Conservation (phyloP, 345 rosid genomes). For the Pistacia atlantica region DNA sequence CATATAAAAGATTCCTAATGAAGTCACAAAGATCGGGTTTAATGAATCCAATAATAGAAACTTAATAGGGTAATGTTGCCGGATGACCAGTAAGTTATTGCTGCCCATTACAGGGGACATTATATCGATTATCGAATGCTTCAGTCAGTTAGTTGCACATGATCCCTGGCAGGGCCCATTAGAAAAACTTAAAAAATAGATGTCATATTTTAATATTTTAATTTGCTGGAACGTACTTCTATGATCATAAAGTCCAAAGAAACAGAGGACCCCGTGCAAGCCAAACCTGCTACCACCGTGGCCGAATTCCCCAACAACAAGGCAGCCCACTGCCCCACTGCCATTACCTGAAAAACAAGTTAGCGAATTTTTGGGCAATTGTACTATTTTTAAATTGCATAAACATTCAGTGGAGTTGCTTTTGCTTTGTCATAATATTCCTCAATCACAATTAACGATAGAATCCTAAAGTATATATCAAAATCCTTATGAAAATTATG, state of each 20-base stretch:
- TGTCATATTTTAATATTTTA: too few relatives aligned
- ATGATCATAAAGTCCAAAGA: background rate
- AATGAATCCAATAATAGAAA: too few relatives aligned
- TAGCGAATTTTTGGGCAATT: slow-evolving; percentile 23
- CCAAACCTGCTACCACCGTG: slow-evolving; percentile 4
- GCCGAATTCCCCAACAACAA: slow-evolving; percentile 29
- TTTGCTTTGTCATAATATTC: background rate
- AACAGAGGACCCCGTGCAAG: background rate
- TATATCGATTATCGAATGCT: background rate
- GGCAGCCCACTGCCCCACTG: slow-evolving; percentile 24
- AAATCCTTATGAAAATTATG: too few relatives aligned
- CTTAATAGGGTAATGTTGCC: too few relatives aligned
- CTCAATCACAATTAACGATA: background rate
- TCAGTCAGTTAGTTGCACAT: background rate
- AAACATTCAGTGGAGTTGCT: background rate
- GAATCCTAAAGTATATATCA: too few relatives aligned
- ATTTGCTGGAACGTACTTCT: background rate
- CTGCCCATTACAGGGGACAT: too few relatives aligned
- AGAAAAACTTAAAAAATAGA: too few relatives aligned
- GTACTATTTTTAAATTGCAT: background rate
- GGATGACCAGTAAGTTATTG: too few relatives aligned
- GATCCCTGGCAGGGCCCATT: background rate
- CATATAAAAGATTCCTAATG: too few relatives aligned
- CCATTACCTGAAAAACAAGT: slow-evolving; percentile 14
- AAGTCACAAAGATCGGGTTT: too few relatives aligned